phyloP scores from a whole-genome alignment of 192 early-diverging fungal genomes.

The Dissophora ornata region DNA sequence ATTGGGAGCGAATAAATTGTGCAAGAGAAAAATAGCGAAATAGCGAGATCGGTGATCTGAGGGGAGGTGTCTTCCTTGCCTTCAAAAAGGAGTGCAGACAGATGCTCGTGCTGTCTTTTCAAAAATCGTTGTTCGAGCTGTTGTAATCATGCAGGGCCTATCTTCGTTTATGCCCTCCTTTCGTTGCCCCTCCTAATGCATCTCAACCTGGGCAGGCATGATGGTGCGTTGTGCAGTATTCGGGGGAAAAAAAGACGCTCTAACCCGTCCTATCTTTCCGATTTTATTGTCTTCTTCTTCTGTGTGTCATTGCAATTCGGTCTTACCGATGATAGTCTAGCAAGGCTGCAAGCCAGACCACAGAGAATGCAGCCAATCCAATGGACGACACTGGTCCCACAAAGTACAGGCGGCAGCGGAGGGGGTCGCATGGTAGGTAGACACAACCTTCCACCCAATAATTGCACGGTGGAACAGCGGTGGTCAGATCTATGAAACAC shows the following conservation, averaged over 20 bases:
- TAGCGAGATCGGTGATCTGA: no score
- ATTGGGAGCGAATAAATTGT: no score
- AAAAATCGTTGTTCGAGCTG: no score
- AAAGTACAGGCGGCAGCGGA: slow-evolving; percentile 59
- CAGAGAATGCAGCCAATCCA: slow-evolving; percentile 1
- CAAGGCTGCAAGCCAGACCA: slow-evolving; percentile 9
- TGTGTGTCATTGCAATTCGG: not conserved
- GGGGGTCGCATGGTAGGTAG: slow-evolving; percentile 63
- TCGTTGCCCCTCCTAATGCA: not conserved
- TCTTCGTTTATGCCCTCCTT: not conserved
- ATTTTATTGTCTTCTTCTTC: not conserved
- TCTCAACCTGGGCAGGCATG: no score
- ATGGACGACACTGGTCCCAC: not conserved
- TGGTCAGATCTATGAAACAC: no score
- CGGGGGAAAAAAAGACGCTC: no score
- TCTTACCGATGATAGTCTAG: not conserved
- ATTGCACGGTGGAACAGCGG: no score
- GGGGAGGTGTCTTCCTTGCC: not conserved
- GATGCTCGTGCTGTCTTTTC: not conserved
- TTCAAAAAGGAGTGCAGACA: not conserved
- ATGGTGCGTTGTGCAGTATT: no score
- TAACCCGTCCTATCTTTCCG: not conserved
- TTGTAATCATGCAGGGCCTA: slow-evolving; percentile 12
- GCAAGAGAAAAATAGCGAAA: no score
- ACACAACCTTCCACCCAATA: no score